Conservation (phyloP, 768 basidiomycete genomes). For the Royoungia palumana region DNA sequence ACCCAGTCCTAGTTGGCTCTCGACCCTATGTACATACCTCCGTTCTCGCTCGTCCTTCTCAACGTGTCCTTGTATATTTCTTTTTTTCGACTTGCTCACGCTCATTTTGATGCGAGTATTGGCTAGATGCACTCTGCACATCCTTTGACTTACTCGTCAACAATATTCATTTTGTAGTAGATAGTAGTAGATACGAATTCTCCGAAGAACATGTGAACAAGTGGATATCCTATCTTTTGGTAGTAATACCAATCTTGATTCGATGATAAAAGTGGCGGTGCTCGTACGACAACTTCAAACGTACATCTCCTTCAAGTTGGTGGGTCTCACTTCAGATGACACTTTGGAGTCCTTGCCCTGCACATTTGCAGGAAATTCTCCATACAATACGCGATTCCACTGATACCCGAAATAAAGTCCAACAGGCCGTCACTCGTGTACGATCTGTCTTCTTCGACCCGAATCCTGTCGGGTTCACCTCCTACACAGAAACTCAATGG, state of each 20-base stretch:
- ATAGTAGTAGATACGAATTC: constrained; percentile 35
- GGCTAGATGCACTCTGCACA: not conserved
- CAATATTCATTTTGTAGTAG: constrained; percentile 32
- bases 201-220: not conserved
- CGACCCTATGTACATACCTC: constrained; percentile 13
- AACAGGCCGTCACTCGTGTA: constrained; percentile 82
- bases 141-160: not conserved
- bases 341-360: constrained; percentile 80
- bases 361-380: constrained; percentile 88
- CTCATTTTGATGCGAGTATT: constrained; percentile 1
- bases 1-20: constrained; percentile 26
- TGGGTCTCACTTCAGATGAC: constrained; percentile 44
- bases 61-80: constrained; percentile 4
- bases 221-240: no score
- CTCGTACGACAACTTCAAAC: no score
- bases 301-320: no score
- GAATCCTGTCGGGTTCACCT: constrained; percentile 20
- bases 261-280: no score
- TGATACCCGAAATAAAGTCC: constrained; percentile 66
- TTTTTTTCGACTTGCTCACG: not conserved
- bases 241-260: no score
- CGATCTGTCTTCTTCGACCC: constrained; percentile 20
- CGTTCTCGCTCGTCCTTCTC: not conserved
- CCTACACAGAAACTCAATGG: constrained; percentile 72
- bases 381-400: constrained; percentile 90